phyloP scores from a whole-genome alignment of 148 eudicot species.

The Cornus suecica region DNA sequence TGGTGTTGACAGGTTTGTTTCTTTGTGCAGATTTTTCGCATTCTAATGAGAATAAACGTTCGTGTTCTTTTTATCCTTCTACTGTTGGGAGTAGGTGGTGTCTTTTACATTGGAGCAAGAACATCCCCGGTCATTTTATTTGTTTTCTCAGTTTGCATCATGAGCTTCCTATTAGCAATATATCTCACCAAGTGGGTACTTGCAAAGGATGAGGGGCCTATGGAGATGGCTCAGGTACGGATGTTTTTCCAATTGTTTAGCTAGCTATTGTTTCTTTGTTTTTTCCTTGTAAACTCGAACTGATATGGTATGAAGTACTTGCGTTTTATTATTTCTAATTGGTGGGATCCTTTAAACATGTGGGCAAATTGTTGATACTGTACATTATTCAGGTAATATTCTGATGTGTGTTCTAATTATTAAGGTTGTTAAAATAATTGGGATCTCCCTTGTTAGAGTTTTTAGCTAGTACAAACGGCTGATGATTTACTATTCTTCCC shows the following conservation, averaged over 20 bases:
- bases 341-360: not conserved
- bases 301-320: not conserved
- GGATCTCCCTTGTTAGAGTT: too few species aligned
- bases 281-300: not conserved
- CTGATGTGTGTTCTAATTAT: not conserved
- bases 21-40: slow-evolving; percentile 69
- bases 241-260: slow-evolving; percentile 5
- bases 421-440: not conserved
- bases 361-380: not conserved
- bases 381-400: not conserved
- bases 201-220: slow-evolving; percentile 95
- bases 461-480: too few species aligned
- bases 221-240: slow-evolving; percentile 91
- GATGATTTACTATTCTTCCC: too few species aligned
- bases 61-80: slow-evolving; percentile 76
- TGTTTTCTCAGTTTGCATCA: slow-evolving; percentile 79
- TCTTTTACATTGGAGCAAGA: slow-evolving; percentile 85
- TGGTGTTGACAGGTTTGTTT: slow-evolving; percentile 22
- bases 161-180: slow-evolving; percentile 73
- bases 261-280: not conserved
- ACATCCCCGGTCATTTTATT: slow-evolving; percentile 90
- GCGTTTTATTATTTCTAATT: not conserved
- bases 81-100: slow-evolving; percentile 68
- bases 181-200: slow-evolving; percentile 96
- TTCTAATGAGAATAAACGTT: slow-evolving; percentile 72